These are phyloP conservation scores for Citrullus amarus DNA, from an alignment of 306 rosid species.

Conservation along the genomic window DNA sequence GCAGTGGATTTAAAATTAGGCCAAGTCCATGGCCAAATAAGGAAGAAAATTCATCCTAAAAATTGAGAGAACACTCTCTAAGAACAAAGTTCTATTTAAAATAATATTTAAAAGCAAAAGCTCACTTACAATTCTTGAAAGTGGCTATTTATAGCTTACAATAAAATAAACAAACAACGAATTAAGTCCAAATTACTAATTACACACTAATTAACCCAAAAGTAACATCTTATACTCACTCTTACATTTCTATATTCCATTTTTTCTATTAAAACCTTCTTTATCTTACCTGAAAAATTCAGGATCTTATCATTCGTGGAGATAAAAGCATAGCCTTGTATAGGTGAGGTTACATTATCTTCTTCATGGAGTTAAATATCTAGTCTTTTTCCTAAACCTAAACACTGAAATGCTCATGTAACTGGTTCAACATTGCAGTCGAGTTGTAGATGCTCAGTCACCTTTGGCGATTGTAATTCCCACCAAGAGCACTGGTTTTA, in stretches of 20 bases:
- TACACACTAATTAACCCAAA: too few species aligned
- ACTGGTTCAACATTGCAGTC: slow-evolving; percentile 53
- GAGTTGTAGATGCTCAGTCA: slow-evolving; percentile 71
- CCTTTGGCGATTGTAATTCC: slow-evolving; percentile 73
- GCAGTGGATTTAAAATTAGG: too few species aligned
- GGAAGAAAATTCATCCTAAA: too few species aligned
- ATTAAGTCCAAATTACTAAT: too few species aligned
- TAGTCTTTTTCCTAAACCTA: slow-evolving; percentile 4
- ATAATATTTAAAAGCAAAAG: too few species aligned
- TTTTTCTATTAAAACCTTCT: neutral
- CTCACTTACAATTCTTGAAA: too few species aligned
- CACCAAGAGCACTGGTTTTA: slow-evolving; percentile 36
- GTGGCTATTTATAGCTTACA: too few species aligned
- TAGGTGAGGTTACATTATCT: slow-evolving; percentile 41
- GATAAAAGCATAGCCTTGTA: slow-evolving; percentile 73
- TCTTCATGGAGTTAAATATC: neutral
- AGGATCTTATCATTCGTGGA: slow-evolving; percentile 87
- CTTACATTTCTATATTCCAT: neutral
- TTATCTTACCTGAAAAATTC: slow-evolving; percentile 5
- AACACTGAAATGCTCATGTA: slow-evolving; percentile 17
- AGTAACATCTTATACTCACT: neutral
- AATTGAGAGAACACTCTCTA: too few species aligned
- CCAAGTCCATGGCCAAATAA: too few species aligned
- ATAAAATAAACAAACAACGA: too few species aligned
- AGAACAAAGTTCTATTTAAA: too few species aligned